Evolutionary conservation across 2,329 filamentous ascomycete genomes (phyloP).

Genomic region (Ustulina deusta): DNA sequence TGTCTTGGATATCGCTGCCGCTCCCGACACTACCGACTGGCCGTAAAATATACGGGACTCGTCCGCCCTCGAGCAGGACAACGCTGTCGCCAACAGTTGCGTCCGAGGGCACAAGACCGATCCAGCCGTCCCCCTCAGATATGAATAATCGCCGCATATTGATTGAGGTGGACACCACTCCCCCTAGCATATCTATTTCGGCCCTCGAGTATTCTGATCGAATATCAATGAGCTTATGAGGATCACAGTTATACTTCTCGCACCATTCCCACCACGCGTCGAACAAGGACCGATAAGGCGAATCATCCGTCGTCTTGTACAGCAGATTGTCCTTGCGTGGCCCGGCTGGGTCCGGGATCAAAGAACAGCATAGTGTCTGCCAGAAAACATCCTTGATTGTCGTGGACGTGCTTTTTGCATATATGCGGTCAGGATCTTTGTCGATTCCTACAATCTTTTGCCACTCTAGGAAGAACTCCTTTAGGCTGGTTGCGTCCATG

Average conservation of each 20-base stretch:
- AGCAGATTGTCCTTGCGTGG: background rate
- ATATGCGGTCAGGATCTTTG: background rate
- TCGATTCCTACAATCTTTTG: background rate
- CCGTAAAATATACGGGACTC: background rate
- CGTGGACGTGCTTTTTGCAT: background rate
- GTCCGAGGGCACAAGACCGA: background rate
- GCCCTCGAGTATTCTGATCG: background rate
- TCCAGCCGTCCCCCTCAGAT: background rate
- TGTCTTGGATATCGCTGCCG: background rate
- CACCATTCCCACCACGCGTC: constrained; percentile 2
- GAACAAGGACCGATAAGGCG: background rate
- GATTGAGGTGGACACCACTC: background rate
- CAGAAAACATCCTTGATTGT: background rate
- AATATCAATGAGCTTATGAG: background rate
- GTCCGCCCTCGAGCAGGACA: background rate
- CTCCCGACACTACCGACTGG: background rate
- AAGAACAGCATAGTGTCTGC: constrained; percentile 3
- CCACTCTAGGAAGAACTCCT: background rate
- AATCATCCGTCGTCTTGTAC: background rate
- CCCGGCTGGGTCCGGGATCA: background rate
- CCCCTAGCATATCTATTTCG: background rate
- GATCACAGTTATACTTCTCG: background rate
- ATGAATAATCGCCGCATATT: constrained; percentile 5
- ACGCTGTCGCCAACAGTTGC: background rate
- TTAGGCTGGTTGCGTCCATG: background rate